Evolutionary conservation across 768 basidiomycete genomes (phyloP), one percentile per base, ranked within the genome.

Genomic region (Hirschioporus abietinus): DNA sequence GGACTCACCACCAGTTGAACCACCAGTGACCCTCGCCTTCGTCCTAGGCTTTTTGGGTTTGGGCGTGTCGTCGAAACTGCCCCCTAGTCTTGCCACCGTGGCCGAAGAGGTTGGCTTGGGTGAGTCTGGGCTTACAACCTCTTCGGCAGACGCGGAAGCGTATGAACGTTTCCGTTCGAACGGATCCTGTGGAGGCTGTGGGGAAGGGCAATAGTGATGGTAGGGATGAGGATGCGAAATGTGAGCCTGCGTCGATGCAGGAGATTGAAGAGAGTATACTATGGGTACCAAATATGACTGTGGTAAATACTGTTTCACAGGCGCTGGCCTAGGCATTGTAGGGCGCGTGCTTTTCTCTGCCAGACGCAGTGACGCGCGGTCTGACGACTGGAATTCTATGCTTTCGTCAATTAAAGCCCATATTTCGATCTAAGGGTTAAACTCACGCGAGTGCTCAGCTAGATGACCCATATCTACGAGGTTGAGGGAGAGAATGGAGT

Each of bases 291-390:
- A 2, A 52, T 52, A 52, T 10, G 42, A 15, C 42, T 3, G 6
- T 52, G 4, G 42, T 20, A 52, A 1, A 20, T 15, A 20, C 42
- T 20, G 42, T 15, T 3, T 20, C 12, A 52, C 2, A 52, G 42
- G 42, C 20, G 42, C 42, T 52, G 42, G 42, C 3, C 2, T 15
- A 10, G 42, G 42, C 42, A 52, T 52, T 1, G 42, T 52, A 3
- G 42, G 12, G 20, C 42, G 60, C 67, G 72, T 76, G 60, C 76
- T 83, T 60, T 87, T 84, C 35, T 86, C 85, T 60, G 82, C 83
- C 71, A 88, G 70, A 70, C 86, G 86, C 74, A 87, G 74, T 72
- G 86, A 86, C 65, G 80, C 85, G 67, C 88, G 78, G 71, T 88
- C 83, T 72, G 79, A 71, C 63, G 69, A 66, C 77, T 88, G 87